These are phyloP conservation scores for Linanthus parryae DNA, from an alignment of 148 eudicot species.

Conservation along the genomic window DNA sequence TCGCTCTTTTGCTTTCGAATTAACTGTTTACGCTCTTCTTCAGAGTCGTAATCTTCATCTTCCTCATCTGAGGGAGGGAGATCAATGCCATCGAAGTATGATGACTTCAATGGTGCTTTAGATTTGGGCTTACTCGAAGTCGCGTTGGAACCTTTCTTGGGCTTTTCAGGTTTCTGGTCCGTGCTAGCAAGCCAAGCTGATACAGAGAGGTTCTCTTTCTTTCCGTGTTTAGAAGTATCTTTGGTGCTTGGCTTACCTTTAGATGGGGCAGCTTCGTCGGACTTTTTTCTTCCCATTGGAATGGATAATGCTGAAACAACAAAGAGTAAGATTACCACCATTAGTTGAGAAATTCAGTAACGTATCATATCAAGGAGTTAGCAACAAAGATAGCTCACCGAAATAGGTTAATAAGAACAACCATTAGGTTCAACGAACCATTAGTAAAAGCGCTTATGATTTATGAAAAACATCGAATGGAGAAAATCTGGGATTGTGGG, in stretches of 20 bases:
- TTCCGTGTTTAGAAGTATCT: constrained; percentile 30
- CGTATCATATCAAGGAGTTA: too few relatives aligned
- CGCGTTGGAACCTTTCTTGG: constrained; percentile 23
- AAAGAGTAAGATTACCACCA: too few relatives aligned
- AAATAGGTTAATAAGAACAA: too few relatives aligned
- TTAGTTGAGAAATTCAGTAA: too few relatives aligned
- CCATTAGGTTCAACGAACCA: too few relatives aligned
- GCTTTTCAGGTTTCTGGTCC: constrained; percentile 29
- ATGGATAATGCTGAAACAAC: too few relatives aligned
- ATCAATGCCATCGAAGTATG: constrained; percentile 26
- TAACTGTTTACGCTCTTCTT: constrained; percentile 7
- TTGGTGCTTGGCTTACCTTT: constrained; percentile 26
- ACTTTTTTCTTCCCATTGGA: constrained; percentile 48
- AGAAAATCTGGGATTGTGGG: too few relatives aligned
- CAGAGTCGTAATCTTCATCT: constrained; percentile 16
- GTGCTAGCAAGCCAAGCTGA: constrained; percentile 35
- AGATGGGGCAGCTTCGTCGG: constrained; percentile 25
- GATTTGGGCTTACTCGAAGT: constrained; percentile 21
- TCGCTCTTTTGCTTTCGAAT: constrained; percentile 12
- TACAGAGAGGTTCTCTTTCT: constrained; percentile 43
- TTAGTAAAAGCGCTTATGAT: too few relatives aligned
- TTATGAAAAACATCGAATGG: too few relatives aligned
- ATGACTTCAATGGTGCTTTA: constrained; percentile 16
- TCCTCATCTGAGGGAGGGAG: constrained; percentile 33
- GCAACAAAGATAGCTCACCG: too few relatives aligned